Evolutionary conservation across 163 green algal species (phyloP).

Genomic region (Coccomyxa subellipsoidea): DNA sequence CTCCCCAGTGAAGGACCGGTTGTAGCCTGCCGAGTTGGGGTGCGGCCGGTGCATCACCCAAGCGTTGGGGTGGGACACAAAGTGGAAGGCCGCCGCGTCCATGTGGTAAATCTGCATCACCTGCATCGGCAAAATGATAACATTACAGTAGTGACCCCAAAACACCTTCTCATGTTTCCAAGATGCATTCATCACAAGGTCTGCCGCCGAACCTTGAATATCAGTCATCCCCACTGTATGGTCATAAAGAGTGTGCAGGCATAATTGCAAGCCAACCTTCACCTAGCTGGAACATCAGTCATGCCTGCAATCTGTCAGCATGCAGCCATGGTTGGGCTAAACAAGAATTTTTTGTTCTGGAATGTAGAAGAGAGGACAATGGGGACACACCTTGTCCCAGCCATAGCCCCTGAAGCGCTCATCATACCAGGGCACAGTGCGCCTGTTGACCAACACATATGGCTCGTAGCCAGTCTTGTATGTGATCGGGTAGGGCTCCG

Average conservation of each 20-base stretch:
- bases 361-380: neutral
- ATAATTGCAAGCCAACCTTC: no score
- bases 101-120: conserved; percentile 58
- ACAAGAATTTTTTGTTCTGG: no score
- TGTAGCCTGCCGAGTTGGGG: conserved; percentile 33
- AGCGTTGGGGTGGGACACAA: conserved; percentile 51
- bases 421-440: conserved; percentile 55
- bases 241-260: no score
- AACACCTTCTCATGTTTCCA: neutral
- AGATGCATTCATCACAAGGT: neutral
- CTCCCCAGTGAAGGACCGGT: conserved; percentile 35
- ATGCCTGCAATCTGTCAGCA: neutral
- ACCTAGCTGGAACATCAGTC: no score
- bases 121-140: neutral
- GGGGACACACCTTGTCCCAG: conserved; percentile 50
- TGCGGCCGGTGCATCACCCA: conserved; percentile 59
- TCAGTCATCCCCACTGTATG: no score
- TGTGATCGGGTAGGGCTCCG: conserved; percentile 42
- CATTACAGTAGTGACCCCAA: neutral
- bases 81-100: conserved; percentile 33
- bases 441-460: conserved; percentile 53
- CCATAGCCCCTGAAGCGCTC: conserved; percentile 65
- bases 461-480: conserved; percentile 55
- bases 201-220: neutral
- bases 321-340: no score